Evolutionary conservation across 345 rosid species (phyloP), one percentile per base, ranked within the genome.

Genomic region (Orychophragmus violaceus): DNA sequence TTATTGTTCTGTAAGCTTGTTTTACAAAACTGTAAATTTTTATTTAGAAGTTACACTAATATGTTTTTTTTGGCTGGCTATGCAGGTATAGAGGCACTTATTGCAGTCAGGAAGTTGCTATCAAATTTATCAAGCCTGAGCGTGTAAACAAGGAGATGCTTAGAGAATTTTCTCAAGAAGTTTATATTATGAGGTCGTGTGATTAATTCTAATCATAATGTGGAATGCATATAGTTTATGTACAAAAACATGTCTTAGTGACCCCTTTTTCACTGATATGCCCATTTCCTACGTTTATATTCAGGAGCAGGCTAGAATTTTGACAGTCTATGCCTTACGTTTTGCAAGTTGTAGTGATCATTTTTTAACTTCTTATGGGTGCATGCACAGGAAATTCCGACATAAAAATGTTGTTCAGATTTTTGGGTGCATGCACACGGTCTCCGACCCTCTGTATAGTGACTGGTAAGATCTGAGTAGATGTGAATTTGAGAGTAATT

Each of bases 91-190:
- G 58, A 82, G 97, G 98, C 67, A 80, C 81, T 51, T 90, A 87
- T 66, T 88, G 87, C 56, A 86, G 96, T 79, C 98, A 93, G 71
- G 98, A 93, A 78, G 97, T 90, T 54, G 98, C 98, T 55, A 76
- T 93, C 76, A 93, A 93, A 81, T 69, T 93, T 58, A 81, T 93
- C 59, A 90, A 93, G 79, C 87, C 87, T 59, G 97, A 91, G 76
- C 79, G 74, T 66, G 90, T 86, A 46, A 85, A 80, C 29, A 63
- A 71, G 24, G 90, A 88, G n/a, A n/a, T n/a, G n/a, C n/a, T n/a
- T n/a, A n/a, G n/a, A n/a, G n/a, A n/a, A n/a, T n/a, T n/a, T n/a
- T n/a, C n/a, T n/a, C n/a, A n/a, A n/a, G n/a, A n/a, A n/a, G n/a
- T n/a, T n/a, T n/a, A n/a, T n/a, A n/a, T 90, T 37, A 85, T 93